phyloP scores from a whole-genome alignment of 2,329 filamentous ascomycete genomes.

The Magnaporthiopsis rhizophila region DNA sequence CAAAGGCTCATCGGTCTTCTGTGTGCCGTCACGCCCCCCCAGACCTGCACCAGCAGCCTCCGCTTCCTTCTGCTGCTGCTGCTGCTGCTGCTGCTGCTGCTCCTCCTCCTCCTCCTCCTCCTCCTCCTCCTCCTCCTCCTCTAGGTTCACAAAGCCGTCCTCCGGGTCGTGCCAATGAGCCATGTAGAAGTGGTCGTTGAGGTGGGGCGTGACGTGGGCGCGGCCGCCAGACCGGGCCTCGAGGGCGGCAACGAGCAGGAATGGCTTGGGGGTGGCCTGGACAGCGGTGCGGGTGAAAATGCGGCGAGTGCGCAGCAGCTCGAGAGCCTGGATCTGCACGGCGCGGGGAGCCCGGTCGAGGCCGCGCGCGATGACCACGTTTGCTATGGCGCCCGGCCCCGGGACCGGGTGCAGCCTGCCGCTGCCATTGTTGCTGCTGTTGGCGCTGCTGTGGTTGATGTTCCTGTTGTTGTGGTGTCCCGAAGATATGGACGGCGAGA shows the following conservation, averaged over 20 bases:
- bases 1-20: constrained; percentile 19
- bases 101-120: too few relatives aligned
- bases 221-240: constrained; percentile 35
- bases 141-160: constrained; percentile 68
- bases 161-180: constrained; percentile 73
- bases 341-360: constrained; percentile 64
- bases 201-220: constrained; percentile 44
- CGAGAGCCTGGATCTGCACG: constrained; percentile 72
- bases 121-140: constrained; percentile 37
- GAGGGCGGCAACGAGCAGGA: constrained; percentile 73
- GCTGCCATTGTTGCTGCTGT: constrained; percentile 5
- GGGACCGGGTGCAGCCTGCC: constrained; percentile 3
- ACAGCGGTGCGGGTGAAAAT: constrained; percentile 70
- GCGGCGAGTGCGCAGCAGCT: constrained; percentile 73
- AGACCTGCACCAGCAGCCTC: constrained; percentile 23
- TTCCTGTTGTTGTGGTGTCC: background rate
- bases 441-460: background rate
- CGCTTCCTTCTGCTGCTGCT: constrained; percentile 12
- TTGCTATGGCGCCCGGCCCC: constrained; percentile 48
- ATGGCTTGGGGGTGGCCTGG: constrained; percentile 66
- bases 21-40: constrained; percentile 13
- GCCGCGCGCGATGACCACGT: constrained; percentile 75
- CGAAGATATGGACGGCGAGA: background rate
- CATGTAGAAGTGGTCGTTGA: constrained; percentile 81
- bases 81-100: background rate